phyloP scores from a whole-genome alignment of 768 basidiomycete genomes.

The Kwoniella sp. region DNA sequence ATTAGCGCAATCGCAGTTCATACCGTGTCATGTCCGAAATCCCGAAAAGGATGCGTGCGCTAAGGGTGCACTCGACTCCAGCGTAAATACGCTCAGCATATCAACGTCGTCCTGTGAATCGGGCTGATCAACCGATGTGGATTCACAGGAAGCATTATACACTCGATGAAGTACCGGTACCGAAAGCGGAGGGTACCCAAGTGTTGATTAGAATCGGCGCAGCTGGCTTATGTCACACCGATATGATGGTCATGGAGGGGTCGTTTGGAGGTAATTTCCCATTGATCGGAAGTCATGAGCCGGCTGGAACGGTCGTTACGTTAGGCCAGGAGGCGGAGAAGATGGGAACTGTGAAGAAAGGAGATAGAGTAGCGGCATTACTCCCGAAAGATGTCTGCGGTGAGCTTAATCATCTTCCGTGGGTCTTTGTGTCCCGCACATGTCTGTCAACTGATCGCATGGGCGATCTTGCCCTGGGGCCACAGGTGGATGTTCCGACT shows the following conservation, averaged over 20 bases:
- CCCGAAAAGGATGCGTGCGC: conserved; percentile 17
- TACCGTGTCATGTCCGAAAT: neutral
- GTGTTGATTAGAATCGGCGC: conserved; percentile 29
- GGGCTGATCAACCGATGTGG: neutral
- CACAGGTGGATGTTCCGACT: conserved; percentile 21
- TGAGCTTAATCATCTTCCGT: conserved; percentile 8
- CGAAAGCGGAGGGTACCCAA: conserved; percentile 8
- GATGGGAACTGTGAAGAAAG: conserved; percentile 4
- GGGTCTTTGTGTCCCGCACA: no score
- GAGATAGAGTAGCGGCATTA: conserved; percentile 17
- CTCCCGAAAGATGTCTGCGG: conserved; percentile 17
- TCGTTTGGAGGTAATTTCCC: conserved; percentile 17
- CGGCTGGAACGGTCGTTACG: conserved; percentile 28
- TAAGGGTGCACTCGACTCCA: conserved; percentile 6
- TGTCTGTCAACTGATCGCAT: no score
- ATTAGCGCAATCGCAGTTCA: no score
- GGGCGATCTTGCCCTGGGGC: no score
- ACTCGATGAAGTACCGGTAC: conserved; percentile 22
- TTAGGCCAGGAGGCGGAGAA: conserved; percentile 12
- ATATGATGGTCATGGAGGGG: conserved; percentile 17
- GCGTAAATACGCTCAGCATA: conserved; percentile 2
- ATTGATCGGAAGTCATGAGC: conserved; percentile 29
- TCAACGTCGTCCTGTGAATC: conserved; percentile 3
- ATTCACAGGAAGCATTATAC: conserved; percentile 19
- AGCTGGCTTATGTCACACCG: conserved; percentile 36